Base-by-base conservation (phyloP, 139 green algal species). In the Monoraphidium neglectum region DNA sequence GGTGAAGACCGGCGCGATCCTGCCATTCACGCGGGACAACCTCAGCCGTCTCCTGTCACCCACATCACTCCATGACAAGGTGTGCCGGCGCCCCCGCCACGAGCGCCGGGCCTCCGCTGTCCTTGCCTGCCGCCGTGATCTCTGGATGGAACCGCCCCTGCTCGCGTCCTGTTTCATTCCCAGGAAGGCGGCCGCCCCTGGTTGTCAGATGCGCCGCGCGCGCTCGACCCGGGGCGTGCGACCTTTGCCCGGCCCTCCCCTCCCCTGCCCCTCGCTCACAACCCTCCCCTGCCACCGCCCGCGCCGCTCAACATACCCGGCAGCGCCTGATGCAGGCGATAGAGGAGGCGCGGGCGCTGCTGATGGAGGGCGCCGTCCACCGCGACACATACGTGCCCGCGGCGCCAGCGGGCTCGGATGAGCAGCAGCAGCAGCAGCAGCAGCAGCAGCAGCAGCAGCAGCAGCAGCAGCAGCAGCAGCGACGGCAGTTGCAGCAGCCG, bases 241-340 rank as follows among this genome's bases (percentile, higher is more conserved):
- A n/a, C n/a, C n/a, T n/a, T n/a, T n/a, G n/a, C n/a, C n/a, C n/a
- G n/a, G n/a, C n/a, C n/a, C n/a, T n/a, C n/a, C n/a, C n/a, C 21
- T 13, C 16, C 26, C 36, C 23, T 49, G 35, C 37, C 2, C 21
- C 6, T 5, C 8, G 32, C 57, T 32, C 28, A 65, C 15, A 21
- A 32, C 28, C 0, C 30, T 26, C 2, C 28, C n/a, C 18, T 16
- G 57, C 57, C 30, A 15, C 28, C 57, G 12, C 28, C 57, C 57
- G 16, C 28, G 13, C 57, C 32, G n/a, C 37, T 18, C 0, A 0
- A 40, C 3, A n/a, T 2, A 13, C 5, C 3, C 30, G 26, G 38
- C 72, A 77, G 72, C 68, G 68, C 59, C 40, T 77, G 28, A 70
- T 70, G 21, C 72, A 77, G 62, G 72, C 72, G 21, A 60, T 77